Evolutionary conservation across 805 yeast species (phyloP).

Genomic region (Suhomyces sp.): DNA sequence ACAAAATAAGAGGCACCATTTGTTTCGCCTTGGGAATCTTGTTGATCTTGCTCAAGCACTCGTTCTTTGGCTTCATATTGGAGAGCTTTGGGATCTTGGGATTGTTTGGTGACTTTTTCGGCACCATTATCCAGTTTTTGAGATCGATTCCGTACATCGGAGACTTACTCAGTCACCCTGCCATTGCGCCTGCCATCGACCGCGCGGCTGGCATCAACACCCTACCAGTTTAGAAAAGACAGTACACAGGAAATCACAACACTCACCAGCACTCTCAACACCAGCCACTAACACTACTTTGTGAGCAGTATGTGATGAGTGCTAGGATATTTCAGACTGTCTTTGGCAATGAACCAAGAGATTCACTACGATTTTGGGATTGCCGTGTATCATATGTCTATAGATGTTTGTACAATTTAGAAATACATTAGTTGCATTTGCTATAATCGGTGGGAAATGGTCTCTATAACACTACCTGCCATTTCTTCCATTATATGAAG

Average conservation of each 20-base stretch:
- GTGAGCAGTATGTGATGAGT: no score
- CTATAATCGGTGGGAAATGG: background rate
- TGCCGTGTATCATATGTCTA: background rate
- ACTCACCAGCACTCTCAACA: background rate
- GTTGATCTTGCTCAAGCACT: slow-evolving; percentile 68
- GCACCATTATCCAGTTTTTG: slow-evolving; percentile 81
- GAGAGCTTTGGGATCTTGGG: slow-evolving; percentile 90
- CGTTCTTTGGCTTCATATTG: slow-evolving; percentile 80
- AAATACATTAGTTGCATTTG: background rate
- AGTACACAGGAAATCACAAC: background rate
- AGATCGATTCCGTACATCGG: slow-evolving; percentile 88
- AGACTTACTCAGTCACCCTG: slow-evolving; percentile 75
- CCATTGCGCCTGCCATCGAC: slow-evolving; percentile 66
- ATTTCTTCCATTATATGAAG: background rate
- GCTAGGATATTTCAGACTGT: background rate
- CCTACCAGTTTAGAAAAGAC: slow-evolving; percentile 31
- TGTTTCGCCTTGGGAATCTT: slow-evolving; percentile 75
- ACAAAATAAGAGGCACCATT: slow-evolving; percentile 80
- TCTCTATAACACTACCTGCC: background rate
- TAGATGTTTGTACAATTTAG: background rate
- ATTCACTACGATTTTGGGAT: background rate
- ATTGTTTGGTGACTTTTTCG: slow-evolving; percentile 89
- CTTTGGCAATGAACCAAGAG: background rate
- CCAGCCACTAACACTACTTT: no score
- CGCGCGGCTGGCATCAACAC: slow-evolving; percentile 42